A percentile compares a stretch with the other conserved stretches of the same genome.
Evolutionary conservation across 176 grass and related monocot species (phyloP).

Genomic region (Areca catechu): DNA sequence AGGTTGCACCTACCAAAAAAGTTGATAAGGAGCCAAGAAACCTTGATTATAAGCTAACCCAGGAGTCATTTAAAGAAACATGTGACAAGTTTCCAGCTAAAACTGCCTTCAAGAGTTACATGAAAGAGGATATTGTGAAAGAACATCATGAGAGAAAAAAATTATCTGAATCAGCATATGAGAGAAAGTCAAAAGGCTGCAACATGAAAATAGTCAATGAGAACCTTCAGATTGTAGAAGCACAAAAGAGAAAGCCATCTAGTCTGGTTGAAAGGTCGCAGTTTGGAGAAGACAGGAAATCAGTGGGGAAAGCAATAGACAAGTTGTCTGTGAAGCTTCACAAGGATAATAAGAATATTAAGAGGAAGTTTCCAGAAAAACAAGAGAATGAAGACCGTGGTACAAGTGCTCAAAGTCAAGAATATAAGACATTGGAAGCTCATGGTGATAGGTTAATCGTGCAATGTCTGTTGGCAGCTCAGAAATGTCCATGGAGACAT

Average conservation of each 20-base stretch:
- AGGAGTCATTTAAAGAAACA: too few species aligned
- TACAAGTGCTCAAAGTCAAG: slow-evolving; percentile 4
- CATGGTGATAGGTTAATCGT: slow-evolving; percentile 17
- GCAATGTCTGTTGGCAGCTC: slow-evolving; percentile 42
- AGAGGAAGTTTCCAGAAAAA: slow-evolving; percentile 2
- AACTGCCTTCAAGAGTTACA: too few species aligned
- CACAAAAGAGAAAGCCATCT: slow-evolving; percentile 3
- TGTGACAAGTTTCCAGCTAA: too few species aligned
- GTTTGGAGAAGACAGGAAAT: neutral
- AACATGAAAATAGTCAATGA: neutral
- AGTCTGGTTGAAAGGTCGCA: neutral
- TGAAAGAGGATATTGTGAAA: neutral
- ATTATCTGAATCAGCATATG: neutral
- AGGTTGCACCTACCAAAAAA: too few species aligned
- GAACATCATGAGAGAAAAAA: neutral
- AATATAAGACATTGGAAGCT: slow-evolving; percentile 7
- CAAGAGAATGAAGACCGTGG: slow-evolving; percentile 10
- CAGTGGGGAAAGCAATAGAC: neutral
- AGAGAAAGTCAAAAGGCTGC: neutral
- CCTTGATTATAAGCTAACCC: too few species aligned
- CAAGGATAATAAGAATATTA: slow-evolving; percentile 5
- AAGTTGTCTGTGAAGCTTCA: slow-evolving; percentile 6
- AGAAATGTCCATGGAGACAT: slow-evolving; percentile 39
- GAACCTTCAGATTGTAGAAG: neutral
- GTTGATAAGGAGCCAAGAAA: too few species aligned